phyloP scores from a whole-genome alignment of 1,139 yeast genomes.

The Pichia sp. region DNA sequence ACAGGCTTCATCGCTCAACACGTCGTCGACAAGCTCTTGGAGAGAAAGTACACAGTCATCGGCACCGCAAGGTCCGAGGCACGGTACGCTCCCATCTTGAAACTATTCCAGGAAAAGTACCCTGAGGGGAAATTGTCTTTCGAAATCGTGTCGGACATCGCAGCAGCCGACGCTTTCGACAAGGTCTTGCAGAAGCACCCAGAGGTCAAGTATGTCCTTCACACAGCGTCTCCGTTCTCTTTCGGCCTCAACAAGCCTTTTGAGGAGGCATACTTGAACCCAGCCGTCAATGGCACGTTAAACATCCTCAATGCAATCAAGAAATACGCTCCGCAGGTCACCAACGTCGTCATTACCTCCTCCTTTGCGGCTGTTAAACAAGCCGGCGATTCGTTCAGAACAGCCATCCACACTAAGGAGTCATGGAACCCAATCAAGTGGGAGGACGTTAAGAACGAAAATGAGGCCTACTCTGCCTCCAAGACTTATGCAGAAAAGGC shows the following conservation, averaged over 20 bases:
- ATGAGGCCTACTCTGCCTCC: constrained; percentile 45
- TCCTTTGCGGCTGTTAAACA: constrained; percentile 46
- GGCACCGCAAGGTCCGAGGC: constrained; percentile 38
- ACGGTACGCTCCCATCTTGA: constrained; percentile 29
- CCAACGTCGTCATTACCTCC: constrained; percentile 52
- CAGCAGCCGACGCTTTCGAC: constrained; percentile 37
- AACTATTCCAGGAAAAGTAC: constrained; percentile 30
- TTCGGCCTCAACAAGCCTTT: constrained; percentile 24
- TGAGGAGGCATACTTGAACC: constrained; percentile 33
- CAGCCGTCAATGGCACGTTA: constrained; percentile 51
- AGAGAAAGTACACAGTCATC: constrained; percentile 32
- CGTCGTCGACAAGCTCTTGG: constrained; percentile 31
- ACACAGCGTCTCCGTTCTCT: constrained; percentile 55
- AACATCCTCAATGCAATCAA: constrained; percentile 41
- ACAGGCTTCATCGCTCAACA: constrained; percentile 24
- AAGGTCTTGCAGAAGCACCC: constrained; percentile 43
- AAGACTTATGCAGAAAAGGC: constrained; percentile 51
- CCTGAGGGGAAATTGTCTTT: constrained; percentile 30
- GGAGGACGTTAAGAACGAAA: constrained; percentile 34
- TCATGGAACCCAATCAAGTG: constrained; percentile 41
- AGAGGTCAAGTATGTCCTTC: constrained; percentile 51
- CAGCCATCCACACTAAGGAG: constrained; percentile 30
- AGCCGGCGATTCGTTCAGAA: constrained; percentile 9
- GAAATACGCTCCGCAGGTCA: constrained; percentile 45
- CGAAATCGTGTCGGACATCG: constrained; percentile 37